Evolutionary conservation across 768 basidiomycete genomes (phyloP).

Genomic region (Panaeolus papilionaceus): DNA sequence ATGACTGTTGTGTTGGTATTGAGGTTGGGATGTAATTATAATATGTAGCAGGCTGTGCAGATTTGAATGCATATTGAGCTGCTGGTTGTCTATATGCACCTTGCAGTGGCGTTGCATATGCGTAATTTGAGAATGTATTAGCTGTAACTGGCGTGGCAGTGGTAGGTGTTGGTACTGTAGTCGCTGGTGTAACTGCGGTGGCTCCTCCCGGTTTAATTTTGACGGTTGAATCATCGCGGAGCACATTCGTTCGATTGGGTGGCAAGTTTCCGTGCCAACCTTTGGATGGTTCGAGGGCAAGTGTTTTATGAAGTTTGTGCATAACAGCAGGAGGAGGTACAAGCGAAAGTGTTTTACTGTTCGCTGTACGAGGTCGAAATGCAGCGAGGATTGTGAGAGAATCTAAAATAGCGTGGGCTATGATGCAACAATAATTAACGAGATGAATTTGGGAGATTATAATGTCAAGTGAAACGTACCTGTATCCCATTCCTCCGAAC

Average conservation of each 20-base stretch:
- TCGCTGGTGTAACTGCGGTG: slow-evolving; percentile 37
- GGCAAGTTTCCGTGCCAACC: slow-evolving; percentile 84
- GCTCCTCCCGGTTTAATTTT: slow-evolving; percentile 52
- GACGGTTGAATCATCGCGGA: slow-evolving; percentile 78
- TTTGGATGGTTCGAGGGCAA: slow-evolving; percentile 61
- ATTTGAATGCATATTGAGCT: slow-evolving; percentile 38
- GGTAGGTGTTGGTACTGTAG: slow-evolving; percentile 31
- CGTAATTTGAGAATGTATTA: slow-evolving; percentile 40
- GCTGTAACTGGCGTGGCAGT: slow-evolving; percentile 33
- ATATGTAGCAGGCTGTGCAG: slow-evolving; percentile 37
- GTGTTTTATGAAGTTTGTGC: slow-evolving; percentile 73
- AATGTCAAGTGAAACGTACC: slow-evolving; percentile 52
- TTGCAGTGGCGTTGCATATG: slow-evolving; percentile 41
- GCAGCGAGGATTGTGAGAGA: slow-evolving; percentile 73
- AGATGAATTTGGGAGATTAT: slow-evolving; percentile 19
- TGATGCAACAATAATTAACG: slow-evolving; percentile 24
- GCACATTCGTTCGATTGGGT: slow-evolving; percentile 57
- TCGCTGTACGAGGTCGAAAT: slow-evolving; percentile 66
- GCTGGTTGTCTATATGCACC: slow-evolving; percentile 35
- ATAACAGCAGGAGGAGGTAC: slow-evolving; percentile 68
- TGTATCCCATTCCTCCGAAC: slow-evolving; percentile 83
- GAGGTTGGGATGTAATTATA: slow-evolving; percentile 36
- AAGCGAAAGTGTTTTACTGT: slow-evolving; percentile 50
- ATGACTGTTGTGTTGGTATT: slow-evolving; percentile 36
- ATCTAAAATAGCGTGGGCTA: slow-evolving; percentile 76